Evolutionary conservation across 129 eudicot genomes (phyloP).

Genomic region (Escallonia rubra): DNA sequence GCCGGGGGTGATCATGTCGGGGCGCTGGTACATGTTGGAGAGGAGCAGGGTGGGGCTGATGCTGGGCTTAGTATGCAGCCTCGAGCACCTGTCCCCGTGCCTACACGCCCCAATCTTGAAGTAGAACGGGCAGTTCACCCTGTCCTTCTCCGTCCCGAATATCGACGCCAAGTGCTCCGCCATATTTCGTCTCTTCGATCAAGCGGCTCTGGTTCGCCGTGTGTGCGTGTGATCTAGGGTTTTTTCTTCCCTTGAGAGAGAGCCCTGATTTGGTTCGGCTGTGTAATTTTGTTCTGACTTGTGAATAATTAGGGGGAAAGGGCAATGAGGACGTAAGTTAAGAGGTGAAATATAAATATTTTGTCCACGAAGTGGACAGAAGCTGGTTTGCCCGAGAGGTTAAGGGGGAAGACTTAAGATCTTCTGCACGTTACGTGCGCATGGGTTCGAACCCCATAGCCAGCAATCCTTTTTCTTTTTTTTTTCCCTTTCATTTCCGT

Average conservation of each 20-base stretch:
- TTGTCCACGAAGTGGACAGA: not conserved
- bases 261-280: no score
- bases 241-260: no score
- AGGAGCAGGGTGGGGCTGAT: conserved; percentile 77
- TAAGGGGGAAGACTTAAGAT: conserved; percentile 87
- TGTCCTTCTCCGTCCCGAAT: conserved; percentile 89
- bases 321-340: no score
- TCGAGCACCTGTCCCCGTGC: conserved; percentile 87
- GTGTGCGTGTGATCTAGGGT: no score
- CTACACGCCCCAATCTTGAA: conserved; percentile 97
- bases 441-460: conserved; percentile 99
- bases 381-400: conserved; percentile 99
- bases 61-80: conserved; percentile 89
- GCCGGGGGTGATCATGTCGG: conserved; percentile 88
- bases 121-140: conserved; percentile 94
- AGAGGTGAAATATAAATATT: no score
- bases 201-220: no score
- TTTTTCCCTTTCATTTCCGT: not conserved
- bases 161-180: conserved; percentile 93
- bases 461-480: conserved; percentile 29
- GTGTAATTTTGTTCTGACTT: no score
- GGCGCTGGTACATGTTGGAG: conserved; percentile 92
- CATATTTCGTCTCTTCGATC: conserved; percentile 26
- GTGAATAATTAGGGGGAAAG: no score
- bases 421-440: conserved; percentile 97